These are phyloP conservation scores for Helicocarpus griseus DNA, from an alignment of 2,329 filamentous ascomycete species.

Conservation along the genomic window DNA sequence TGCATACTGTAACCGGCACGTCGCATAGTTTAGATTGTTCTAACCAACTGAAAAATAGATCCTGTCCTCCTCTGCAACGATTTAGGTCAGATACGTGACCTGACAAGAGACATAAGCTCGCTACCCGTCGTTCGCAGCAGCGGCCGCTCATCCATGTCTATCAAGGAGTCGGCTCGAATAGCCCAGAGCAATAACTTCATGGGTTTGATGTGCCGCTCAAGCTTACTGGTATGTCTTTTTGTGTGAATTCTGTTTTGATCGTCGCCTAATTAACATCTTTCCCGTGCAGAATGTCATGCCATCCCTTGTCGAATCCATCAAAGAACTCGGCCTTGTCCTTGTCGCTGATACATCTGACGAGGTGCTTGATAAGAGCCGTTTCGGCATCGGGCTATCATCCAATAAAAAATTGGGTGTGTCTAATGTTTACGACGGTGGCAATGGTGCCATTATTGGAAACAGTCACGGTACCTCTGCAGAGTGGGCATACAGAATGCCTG, in stretches of 20 bases:
- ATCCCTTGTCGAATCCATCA: slow-evolving; percentile 83
- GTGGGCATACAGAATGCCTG: slow-evolving; percentile 49
- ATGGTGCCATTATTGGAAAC: slow-evolving; percentile 1
- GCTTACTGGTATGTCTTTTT: slow-evolving; percentile 60
- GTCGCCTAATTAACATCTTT: slow-evolving; percentile 8
- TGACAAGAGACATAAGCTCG: slow-evolving; percentile 26
- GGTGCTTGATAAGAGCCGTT: slow-evolving; percentile 18
- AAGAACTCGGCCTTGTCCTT: slow-evolving; percentile 83
- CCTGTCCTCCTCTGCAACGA: slow-evolving; percentile 94
- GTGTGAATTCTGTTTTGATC: not conserved
- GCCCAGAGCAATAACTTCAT: slow-evolving; percentile 97
- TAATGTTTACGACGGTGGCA: no score
- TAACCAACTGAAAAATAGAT: slow-evolving; percentile 38
- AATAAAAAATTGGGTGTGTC: not conserved
- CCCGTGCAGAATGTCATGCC: slow-evolving; percentile 72
- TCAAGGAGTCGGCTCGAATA: slow-evolving; percentile 90
- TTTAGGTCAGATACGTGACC: slow-evolving; percentile 50
- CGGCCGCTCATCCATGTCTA: slow-evolving; percentile 67
- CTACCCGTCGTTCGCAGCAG: slow-evolving; percentile 45
- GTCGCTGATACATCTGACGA: slow-evolving; percentile 76
- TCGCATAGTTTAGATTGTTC: no score
- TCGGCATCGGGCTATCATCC: slow-evolving; percentile 13
- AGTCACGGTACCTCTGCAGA: slow-evolving; percentile 22
- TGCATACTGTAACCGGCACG: no score
- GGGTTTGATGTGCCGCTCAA: slow-evolving; percentile 84